Evolutionary conservation across 2,329 filamentous ascomycete species (phyloP).

Genomic region (Xenoacremonium recifei): DNA sequence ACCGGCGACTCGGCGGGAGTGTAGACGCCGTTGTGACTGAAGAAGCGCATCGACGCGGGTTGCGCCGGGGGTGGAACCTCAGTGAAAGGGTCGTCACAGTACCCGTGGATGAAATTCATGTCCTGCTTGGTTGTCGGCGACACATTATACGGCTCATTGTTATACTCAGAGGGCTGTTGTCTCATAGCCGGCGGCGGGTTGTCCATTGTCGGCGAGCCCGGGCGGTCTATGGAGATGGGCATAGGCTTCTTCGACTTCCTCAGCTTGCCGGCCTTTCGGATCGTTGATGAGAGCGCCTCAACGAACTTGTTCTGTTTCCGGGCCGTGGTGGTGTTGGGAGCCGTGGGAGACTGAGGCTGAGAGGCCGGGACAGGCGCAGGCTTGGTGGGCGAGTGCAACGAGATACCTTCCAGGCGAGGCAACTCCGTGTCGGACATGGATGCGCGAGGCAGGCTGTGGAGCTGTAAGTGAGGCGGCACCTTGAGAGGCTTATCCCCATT

Average conservation of each 20-base stretch:
- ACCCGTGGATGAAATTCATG: constrained; percentile 34
- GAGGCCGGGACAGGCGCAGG: constrained; percentile 24
- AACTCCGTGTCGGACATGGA: constrained; percentile 49
- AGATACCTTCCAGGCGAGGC: constrained; percentile 46
- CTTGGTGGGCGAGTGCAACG: constrained; percentile 37
- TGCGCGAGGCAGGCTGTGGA: constrained; percentile 27
- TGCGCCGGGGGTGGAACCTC: constrained; percentile 28
- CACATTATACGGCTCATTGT: constrained; percentile 21
- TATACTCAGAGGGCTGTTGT: constrained; percentile 25
- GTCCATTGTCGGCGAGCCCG: constrained; percentile 32
- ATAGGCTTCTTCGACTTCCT: constrained; percentile 28
- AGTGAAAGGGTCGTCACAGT: constrained; percentile 38
- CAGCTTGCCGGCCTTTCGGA: constrained; percentile 38
- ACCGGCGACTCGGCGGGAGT: constrained; percentile 40
- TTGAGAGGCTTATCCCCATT: constrained; percentile 1
- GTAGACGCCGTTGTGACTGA: constrained; percentile 30
- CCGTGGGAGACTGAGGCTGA: constrained; percentile 32
- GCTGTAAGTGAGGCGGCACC: constrained; percentile 1
- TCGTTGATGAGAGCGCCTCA: constrained; percentile 40
- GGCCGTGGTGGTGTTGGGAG: constrained; percentile 27
- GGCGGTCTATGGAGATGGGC: constrained; percentile 16
- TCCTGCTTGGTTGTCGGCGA: constrained; percentile 26
- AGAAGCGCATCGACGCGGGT: constrained; percentile 27
- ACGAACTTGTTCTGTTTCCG: constrained; percentile 40
- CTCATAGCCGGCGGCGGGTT: constrained; percentile 33